Evolutionary conservation across 345 rosid species (phyloP).

Genomic region (Hibiscus tridactylites): DNA sequence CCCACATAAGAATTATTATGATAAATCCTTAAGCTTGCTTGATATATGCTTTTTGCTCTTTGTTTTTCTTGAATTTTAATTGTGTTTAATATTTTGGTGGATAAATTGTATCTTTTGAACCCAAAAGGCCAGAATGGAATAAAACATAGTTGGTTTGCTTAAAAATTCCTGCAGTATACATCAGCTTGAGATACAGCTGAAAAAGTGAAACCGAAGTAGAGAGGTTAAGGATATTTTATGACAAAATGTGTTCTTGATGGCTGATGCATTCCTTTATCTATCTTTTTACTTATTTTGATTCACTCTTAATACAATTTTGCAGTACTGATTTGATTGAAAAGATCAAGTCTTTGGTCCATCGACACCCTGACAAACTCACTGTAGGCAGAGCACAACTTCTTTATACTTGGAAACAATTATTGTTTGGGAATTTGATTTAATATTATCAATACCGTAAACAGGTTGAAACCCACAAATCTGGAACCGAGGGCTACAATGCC

Average conservation of each 20-base stretch:
- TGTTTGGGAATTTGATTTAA: not conserved
- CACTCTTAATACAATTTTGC: slow-evolving; percentile 11
- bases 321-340: slow-evolving; percentile 63
- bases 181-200: not conserved
- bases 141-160: too few relatives aligned
- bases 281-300: not conserved
- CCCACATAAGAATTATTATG: too few relatives aligned
- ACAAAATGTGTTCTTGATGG: not conserved
- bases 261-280: not conserved
- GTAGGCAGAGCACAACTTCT: slow-evolving; percentile 24
- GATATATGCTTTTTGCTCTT: too few relatives aligned
- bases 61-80: too few relatives aligned
- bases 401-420: not conserved
- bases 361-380: slow-evolving; percentile 65
- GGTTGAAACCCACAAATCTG: slow-evolving; percentile 52
- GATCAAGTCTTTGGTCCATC: slow-evolving; percentile 53
- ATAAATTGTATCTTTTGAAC: too few relatives aligned
- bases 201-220: not conserved
- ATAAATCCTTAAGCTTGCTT: too few relatives aligned
- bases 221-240: not conserved
- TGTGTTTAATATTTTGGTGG: too few relatives aligned
- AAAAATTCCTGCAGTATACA: too few relatives aligned
- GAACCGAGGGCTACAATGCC: slow-evolving; percentile 64
- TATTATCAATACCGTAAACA: slow-evolving; percentile 13
- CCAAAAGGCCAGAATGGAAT: too few relatives aligned